A percentile compares a stretch with the other conserved stretches of the same genome.
Conservation (phyloP, 2,329 filamentous ascomycete genomes). For the Aspergillus quadrilineatus region DNA sequence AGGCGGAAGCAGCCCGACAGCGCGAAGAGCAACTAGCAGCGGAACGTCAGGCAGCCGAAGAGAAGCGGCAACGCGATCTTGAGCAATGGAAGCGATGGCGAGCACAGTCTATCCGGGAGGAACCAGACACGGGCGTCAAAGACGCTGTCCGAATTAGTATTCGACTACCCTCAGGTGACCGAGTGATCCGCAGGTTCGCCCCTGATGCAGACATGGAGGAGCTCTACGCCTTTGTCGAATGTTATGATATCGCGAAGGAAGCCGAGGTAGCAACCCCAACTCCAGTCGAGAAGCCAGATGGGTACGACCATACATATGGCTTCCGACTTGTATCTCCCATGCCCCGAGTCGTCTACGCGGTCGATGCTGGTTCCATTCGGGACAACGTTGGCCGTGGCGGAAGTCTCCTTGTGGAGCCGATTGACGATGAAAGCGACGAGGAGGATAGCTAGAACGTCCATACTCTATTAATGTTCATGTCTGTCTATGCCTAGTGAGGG, state of each 20-base stretch:
- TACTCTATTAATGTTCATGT: not conserved
- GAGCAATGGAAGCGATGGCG: constrained; percentile 81
- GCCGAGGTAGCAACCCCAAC: constrained; percentile 28
- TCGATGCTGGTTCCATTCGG: constrained; percentile 65
- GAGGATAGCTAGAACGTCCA: constrained; percentile 31
- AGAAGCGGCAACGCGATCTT: constrained; percentile 54
- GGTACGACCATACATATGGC: constrained; percentile 76
- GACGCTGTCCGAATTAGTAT: constrained; percentile 71
- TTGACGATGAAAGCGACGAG: constrained; percentile 55
- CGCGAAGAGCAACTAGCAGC: constrained; percentile 66
- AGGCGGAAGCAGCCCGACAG: constrained; percentile 67
- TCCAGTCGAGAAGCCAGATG: constrained; percentile 55
- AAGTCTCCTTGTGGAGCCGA: constrained; percentile 82
- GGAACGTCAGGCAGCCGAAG: constrained; percentile 62
- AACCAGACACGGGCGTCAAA: constrained; percentile 65
- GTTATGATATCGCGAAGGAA: constrained; percentile 65
- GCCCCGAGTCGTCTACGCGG: constrained; percentile 76
- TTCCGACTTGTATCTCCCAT: constrained; percentile 84
- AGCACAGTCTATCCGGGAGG: constrained; percentile 62
- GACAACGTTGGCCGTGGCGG: constrained; percentile 77
- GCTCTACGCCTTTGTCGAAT: constrained; percentile 94
- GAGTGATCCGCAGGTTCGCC: constrained; percentile 74
- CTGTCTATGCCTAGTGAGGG: not conserved
- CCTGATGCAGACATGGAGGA: constrained; percentile 75
- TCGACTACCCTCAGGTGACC: constrained; percentile 63